phyloP scores from a whole-genome alignment of 2,329 filamentous ascomycete genomes.

The Aspergillus chevalieri region DNA sequence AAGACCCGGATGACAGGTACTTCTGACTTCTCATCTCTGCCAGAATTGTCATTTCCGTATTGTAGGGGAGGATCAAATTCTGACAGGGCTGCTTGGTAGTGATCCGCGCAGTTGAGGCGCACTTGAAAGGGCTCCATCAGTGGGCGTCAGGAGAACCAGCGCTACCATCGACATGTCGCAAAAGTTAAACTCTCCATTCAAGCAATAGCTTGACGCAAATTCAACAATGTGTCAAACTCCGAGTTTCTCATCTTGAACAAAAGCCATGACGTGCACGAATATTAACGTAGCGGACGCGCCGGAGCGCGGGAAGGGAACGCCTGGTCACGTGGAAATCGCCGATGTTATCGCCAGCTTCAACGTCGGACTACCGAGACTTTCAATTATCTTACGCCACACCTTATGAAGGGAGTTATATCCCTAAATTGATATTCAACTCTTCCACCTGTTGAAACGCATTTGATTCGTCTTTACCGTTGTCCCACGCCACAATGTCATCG shows the following conservation, averaged over 20 bases:
- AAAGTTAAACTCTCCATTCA: constrained; percentile 2
- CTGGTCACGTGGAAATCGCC: constrained; percentile 21
- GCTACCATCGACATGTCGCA: constrained; percentile 21
- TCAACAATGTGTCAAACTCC: neutral
- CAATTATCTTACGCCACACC: neutral
- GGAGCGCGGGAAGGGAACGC: constrained; percentile 19
- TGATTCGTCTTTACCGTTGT: neutral
- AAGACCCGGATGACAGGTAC: constrained; percentile 87
- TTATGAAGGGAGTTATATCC: neutral
- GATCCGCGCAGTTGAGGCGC: constrained; percentile 90
- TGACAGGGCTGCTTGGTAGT: constrained; percentile 77
- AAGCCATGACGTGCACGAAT: constrained; percentile 7
- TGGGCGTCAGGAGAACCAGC: constrained; percentile 11
- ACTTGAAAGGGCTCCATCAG: constrained; percentile 75
- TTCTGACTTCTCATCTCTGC: constrained; percentile 59
- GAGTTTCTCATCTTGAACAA: constrained; percentile 1
- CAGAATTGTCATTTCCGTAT: constrained; percentile 54
- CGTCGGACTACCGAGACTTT: neutral
- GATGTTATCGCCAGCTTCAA: constrained; percentile 4
- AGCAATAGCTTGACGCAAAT: neutral
- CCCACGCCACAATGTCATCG: constrained; percentile 31
- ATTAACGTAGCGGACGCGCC: constrained; percentile 9
- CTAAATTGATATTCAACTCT: neutral
- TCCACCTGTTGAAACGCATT: neutral
- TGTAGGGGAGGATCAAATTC: constrained; percentile 74